phyloP scores from a whole-genome alignment of 1,284 basidiomycete species.

The Cutaneotrichosporon sp. region DNA sequence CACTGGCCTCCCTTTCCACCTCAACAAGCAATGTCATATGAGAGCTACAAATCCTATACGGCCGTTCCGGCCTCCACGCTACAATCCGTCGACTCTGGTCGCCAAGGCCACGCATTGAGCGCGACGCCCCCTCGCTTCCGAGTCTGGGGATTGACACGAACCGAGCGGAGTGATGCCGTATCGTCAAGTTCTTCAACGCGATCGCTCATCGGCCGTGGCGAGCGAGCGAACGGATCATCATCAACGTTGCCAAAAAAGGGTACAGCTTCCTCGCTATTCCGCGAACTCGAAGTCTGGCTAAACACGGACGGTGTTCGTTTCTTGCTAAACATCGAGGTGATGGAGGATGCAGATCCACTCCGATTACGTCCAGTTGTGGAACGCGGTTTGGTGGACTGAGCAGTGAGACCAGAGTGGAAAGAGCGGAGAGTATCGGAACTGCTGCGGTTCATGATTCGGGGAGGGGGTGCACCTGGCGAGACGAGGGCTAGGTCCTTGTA shows the following conservation, averaged over 20 bases:
- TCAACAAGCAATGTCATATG: too few relatives aligned
- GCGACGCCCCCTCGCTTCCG: too few relatives aligned
- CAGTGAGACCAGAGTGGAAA: neutral
- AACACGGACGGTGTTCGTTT: neutral
- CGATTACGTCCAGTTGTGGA: too few relatives aligned
- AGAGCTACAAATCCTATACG: too few relatives aligned
- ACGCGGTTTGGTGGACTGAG: neutral
- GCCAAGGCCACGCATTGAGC: too few relatives aligned
- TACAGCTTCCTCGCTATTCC: neutral
- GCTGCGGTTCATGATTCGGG: neutral
- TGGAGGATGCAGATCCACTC: neutral
- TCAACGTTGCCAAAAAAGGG: neutral
- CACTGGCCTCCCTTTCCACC: too few relatives aligned
- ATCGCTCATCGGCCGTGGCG: neutral
- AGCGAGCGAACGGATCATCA: neutral
- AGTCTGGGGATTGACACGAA: too few relatives aligned
- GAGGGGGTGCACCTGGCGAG: neutral
- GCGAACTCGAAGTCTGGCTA: neutral
- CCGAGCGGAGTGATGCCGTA: neutral
- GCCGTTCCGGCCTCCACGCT: too few relatives aligned
- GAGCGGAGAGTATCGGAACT: neutral
- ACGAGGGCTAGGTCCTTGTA: neutral
- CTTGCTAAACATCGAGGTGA: neutral
- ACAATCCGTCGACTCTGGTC: too few relatives aligned
- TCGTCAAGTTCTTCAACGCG: neutral